Percentiles rank a stretch among this genome's conserved stretches.
phyloP scores from a whole-genome alignment of 768 basidiomycete genomes.

The Myochromella boudieri region DNA sequence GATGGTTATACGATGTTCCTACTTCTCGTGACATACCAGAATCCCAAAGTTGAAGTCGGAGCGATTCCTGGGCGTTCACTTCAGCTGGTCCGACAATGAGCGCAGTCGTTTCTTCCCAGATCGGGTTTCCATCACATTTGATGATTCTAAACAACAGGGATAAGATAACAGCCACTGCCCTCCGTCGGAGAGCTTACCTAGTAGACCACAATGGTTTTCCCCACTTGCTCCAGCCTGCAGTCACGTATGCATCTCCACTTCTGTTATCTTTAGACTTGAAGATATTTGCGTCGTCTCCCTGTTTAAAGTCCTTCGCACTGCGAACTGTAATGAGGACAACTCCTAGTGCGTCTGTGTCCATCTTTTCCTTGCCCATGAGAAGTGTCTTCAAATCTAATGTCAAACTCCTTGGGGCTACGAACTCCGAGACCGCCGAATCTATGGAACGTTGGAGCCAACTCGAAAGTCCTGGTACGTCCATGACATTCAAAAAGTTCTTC shows the following conservation, averaged over 20 bases:
- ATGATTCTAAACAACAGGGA: constrained; percentile 47
- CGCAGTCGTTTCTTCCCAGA: constrained; percentile 69
- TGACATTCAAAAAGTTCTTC: constrained; percentile 67
- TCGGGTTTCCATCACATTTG: constrained; percentile 55
- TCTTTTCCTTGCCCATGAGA: constrained; percentile 56
- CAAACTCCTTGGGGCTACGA: constrained; percentile 72
- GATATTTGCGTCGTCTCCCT: constrained; percentile 35
- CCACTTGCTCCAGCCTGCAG: constrained; percentile 62
- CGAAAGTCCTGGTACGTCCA: constrained; percentile 72
- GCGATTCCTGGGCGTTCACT: constrained; percentile 62
- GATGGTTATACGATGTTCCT: too few relatives aligned
- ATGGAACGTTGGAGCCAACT: constrained; percentile 69
- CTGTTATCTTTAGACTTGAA: constrained; percentile 29
- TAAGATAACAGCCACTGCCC: background rate
- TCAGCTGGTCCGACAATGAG: constrained; percentile 64
- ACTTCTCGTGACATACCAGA: constrained; percentile 47
- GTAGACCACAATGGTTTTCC: constrained; percentile 71
- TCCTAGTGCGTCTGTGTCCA: constrained; percentile 67
- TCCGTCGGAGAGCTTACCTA: constrained; percentile 35
- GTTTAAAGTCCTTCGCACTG: constrained; percentile 51
- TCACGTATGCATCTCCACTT: constrained; percentile 56
- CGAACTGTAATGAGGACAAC: constrained; percentile 67
- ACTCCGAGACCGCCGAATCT: constrained; percentile 56
- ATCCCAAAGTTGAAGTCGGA: constrained; percentile 72
- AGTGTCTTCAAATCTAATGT: constrained; percentile 68